phyloP scores from a whole-genome alignment of 1,284 basidiomycete genomes.

The Ustilago lituana region DNA sequence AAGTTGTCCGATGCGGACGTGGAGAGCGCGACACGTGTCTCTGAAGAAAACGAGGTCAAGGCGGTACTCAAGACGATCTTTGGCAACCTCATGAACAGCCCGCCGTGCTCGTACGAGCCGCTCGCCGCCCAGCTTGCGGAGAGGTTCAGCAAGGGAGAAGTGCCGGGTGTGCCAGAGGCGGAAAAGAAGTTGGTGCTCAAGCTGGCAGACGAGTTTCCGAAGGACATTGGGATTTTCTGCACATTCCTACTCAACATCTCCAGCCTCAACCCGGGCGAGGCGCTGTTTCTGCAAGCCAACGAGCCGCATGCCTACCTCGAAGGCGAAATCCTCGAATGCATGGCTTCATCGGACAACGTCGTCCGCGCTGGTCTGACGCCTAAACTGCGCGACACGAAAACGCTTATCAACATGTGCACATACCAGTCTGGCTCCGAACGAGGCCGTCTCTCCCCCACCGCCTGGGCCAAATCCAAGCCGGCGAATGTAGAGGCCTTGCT shows the following conservation, averaged over 20 bases:
- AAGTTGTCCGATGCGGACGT: constrained; percentile 6
- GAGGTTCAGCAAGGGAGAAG: constrained; percentile 8
- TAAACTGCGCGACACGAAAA: constrained; percentile 91
- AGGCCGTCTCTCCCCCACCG: constrained; percentile 70
- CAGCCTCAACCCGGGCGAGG: constrained; percentile 81
- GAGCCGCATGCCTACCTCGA: constrained; percentile 96
- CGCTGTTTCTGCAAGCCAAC: constrained; percentile 92
- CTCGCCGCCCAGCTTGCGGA: constrained; percentile 16
- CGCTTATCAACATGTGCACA: constrained; percentile 86
- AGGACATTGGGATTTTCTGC: constrained; percentile 93
- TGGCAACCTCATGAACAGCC: constrained; percentile 48
- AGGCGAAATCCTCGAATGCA: constrained; percentile 66
- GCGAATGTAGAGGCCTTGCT: constrained; percentile 66
- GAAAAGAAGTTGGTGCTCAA: constrained; percentile 75
- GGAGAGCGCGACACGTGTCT: neutral
- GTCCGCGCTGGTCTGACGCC: constrained; percentile 97
- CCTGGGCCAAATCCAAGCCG: constrained; percentile 2
- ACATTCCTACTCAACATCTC: constrained; percentile 90
- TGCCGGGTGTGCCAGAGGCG: constrained; percentile 19
- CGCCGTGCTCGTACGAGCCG: constrained; percentile 3
- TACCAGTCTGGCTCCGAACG: constrained; percentile 73
- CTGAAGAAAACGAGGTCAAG: constrained; percentile 22
- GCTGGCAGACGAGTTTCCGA: constrained; percentile 84
- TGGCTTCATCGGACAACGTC: constrained; percentile 80
- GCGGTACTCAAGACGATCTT: constrained; percentile 47